These are phyloP conservation scores for Rutidosis leptorrhynchoides DNA, from an alignment of 129 eudicot genomes.

Conservation along the genomic window DNA sequence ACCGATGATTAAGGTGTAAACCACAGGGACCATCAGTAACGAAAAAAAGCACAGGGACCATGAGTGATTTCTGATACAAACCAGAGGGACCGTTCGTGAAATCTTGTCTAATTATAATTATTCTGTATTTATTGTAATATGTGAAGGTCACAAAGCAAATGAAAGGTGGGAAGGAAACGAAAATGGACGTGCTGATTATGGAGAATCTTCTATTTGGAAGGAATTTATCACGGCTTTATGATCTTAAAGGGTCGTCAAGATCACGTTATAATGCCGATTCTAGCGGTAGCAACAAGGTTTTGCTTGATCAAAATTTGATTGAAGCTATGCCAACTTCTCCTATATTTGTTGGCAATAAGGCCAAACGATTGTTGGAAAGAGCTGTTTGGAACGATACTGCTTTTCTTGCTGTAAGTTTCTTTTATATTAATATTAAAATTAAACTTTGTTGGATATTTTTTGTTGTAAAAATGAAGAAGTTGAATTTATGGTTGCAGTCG, in stretches of 20 bases:
- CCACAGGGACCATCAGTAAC: no score
- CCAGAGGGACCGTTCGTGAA: no score
- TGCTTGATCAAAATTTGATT: conserved; percentile 89
- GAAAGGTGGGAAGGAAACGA: conserved; percentile 88
- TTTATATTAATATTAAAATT: not conserved
- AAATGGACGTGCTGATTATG: conserved; percentile 96
- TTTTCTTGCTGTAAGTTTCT: conserved; percentile 90
- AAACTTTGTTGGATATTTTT: not conserved
- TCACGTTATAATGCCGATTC: conserved; percentile 87
- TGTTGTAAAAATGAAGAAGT: not conserved
- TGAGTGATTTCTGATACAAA: no score
- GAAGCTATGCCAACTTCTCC: conserved; percentile 99
- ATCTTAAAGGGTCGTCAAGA: conserved; percentile 93
- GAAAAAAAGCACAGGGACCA: no score
- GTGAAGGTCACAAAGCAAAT: conserved; percentile 74
- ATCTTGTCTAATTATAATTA: no score
- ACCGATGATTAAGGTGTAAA: no score
- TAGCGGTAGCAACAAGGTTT: conserved; percentile 86
- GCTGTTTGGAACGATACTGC: conserved; percentile 99
- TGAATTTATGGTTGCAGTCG: conserved; percentile 47
- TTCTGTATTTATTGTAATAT: not conserved
- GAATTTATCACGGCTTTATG: conserved; percentile 83
- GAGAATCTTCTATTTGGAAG: conserved; percentile 92
- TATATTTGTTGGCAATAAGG: conserved; percentile 94
- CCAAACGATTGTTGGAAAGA: conserved; percentile 83